Base-by-base conservation (phyloP, 306 rosid genomes). In the Pyrus bretschneideri region DNA sequence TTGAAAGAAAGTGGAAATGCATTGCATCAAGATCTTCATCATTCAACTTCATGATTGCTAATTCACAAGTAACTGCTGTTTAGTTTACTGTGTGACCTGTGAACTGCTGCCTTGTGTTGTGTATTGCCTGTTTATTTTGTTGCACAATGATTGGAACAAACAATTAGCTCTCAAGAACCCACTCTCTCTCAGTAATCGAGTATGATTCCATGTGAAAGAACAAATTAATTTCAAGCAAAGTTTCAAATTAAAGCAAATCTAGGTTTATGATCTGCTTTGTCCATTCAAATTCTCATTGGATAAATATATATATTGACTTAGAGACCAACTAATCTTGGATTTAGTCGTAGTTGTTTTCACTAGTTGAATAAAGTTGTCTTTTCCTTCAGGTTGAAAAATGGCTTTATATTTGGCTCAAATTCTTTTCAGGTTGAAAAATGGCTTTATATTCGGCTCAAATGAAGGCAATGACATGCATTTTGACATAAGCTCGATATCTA, bases 91-190 rank as follows among this genome's bases (percentile, higher is more conserved):
- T 49, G 9, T 49, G 55, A 15, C 21, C 5, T 18, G 18, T 49
- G 55, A 61, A 19, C 44, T 18, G 40, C 49, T 33, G 11, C 5
- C 61, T 55, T 55, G 25, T 55, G 61, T n/a, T 55, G 13, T 55
- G 61, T n/a, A 19, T 19, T 55, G 62, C 22, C 25, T 57, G 27
- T 12, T 51, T 10, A 57, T n/a, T 57, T 57, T 57, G 25, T n/a
- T 9, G 35, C 69, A 31, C 69, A 74, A 74, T 74, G 22, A 62
- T 61, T 74, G 70, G 44, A 61, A 74, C 60, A 35, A 61, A 74
- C 70, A 35, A 22, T 46, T 19, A 62, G 70, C 70, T 27, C 70
- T 27, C 69, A 61, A 61, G 45, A 27, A 73, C 11, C 30, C 9
- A 23, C 38, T 60, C 22, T 6, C 30, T 65, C 4, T 7, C 27